phyloP scores from a whole-genome alignment of 148 eudicot genomes.

The Arbutus unedo region DNA sequence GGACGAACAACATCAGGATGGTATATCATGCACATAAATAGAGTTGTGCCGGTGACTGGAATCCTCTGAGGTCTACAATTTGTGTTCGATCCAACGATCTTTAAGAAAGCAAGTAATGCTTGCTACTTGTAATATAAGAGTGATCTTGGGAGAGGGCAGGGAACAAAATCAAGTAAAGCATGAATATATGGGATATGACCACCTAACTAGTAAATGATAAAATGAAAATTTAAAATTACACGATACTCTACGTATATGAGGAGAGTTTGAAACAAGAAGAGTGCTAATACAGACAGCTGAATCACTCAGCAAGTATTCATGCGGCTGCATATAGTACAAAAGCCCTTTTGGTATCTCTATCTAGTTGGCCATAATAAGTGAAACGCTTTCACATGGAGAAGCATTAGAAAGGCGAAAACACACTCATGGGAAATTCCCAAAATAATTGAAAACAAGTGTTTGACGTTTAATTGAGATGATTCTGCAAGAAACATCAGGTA shows the following conservation, averaged over 20 bases:
- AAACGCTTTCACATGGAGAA: constrained; percentile 1
- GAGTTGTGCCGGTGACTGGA: no score
- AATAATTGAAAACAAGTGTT: background rate
- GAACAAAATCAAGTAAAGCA: background rate
- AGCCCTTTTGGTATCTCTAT: background rate
- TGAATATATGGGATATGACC: background rate
- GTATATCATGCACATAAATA: no score
- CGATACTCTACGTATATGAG: no score
- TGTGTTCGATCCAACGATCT: background rate
- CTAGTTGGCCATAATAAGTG: background rate
- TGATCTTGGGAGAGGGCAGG: background rate
- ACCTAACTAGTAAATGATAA: background rate
- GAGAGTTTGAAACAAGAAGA: background rate
- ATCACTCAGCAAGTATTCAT: background rate
- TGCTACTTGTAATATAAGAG: background rate
- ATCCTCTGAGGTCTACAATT: background rate
- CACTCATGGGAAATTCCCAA: background rate
- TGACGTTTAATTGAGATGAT: background rate
- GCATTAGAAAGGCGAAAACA: background rate
- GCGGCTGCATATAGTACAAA: background rate
- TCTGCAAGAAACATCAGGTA: constrained; percentile 14
- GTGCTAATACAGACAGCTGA: background rate
- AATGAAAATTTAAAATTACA: background rate
- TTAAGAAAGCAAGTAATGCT: background rate
- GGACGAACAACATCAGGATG: no score